Evolutionary conservation across 345 rosid genomes (phyloP).

Genomic region (Hevea brasiliensis): DNA sequence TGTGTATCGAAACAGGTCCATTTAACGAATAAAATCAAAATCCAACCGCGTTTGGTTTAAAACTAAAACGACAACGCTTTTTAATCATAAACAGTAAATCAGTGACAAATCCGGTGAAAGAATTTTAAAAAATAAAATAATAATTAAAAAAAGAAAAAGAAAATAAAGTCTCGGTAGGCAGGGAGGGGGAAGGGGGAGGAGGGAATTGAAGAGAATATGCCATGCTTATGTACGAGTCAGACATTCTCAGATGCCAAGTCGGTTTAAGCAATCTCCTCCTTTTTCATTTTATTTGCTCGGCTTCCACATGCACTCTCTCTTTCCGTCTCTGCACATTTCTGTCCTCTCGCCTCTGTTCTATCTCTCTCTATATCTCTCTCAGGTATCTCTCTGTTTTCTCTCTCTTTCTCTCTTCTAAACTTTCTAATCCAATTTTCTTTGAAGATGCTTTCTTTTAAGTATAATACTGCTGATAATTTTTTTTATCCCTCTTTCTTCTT

Average conservation of each 20-base stretch:
- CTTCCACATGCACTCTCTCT: slow-evolving; percentile 15
- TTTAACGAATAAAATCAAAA: too few species aligned
- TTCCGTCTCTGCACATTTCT: background rate
- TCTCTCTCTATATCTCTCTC: slow-evolving; percentile 2
- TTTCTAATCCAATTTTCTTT: background rate
- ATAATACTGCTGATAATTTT: background rate
- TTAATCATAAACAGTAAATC: too few species aligned
- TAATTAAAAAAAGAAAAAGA: background rate
- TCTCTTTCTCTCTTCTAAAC: background rate
- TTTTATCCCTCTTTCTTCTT: background rate
- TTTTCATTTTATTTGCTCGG: background rate
- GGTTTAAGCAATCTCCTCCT: slow-evolving; percentile 1
- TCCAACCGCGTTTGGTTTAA: too few species aligned
- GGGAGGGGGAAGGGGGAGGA: too few species aligned
- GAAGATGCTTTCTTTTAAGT: background rate
- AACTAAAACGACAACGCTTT: too few species aligned
- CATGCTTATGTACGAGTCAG: slow-evolving; percentile 15
- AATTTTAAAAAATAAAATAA: too few species aligned
- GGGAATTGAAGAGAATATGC: slow-evolving; percentile 37
- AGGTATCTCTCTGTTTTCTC: background rate
- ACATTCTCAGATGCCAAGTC: slow-evolving; percentile 35
- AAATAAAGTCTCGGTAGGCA: too few species aligned
- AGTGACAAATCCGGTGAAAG: too few species aligned
- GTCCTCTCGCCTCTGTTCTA: background rate
- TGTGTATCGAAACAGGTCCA: too few species aligned